Percentiles rank a stretch among this genome's conserved stretches.
Conservation (phyloP, 2,329 filamentous ascomycete genomes). For the Fusarium sp. region DNA sequence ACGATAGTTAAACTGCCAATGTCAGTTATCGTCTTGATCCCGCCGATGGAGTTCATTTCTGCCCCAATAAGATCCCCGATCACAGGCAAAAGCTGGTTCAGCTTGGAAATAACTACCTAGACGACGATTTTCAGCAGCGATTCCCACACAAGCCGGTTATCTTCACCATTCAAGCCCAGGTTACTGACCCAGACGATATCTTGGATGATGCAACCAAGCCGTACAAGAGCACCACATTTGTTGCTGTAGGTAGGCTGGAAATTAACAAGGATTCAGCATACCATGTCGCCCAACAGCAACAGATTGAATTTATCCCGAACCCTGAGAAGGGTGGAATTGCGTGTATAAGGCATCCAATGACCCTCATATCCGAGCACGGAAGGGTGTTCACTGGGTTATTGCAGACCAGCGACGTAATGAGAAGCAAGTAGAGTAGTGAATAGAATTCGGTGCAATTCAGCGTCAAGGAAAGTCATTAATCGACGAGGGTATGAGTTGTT, state of each 20-base stretch:
- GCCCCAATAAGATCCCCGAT: background rate
- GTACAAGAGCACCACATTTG: background rate
- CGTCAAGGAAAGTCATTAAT: no score
- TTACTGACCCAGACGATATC: conserved; percentile 5
- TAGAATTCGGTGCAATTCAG: no score
- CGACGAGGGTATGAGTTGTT: no score
- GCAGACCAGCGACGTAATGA: conserved; percentile 11
- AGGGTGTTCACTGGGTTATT: conserved; percentile 24
- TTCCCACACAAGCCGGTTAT: conserved; percentile 28
- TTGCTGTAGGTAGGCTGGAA: conserved; percentile 8
- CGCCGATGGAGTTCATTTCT: conserved; percentile 11
- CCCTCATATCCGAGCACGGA: conserved; percentile 12
- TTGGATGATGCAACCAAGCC: conserved; percentile 19
- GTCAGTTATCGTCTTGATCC: conserved; percentile 23
- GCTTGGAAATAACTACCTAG: conserved; percentile 15
- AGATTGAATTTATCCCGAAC: conserved; percentile 13
- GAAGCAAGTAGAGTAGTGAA: conserved; percentile 10
- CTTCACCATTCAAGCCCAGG: conserved; percentile 22
- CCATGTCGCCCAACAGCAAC: conserved; percentile 4
- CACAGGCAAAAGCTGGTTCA: background rate
- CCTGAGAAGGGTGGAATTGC: conserved; percentile 19
- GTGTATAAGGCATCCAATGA: conserved; percentile 13
- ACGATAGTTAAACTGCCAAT: no score
- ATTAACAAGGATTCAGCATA: conserved; percentile 25
- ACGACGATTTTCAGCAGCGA: conserved; percentile 11